These are phyloP conservation scores for Mycena olivaceomarginata DNA, from an alignment of 768 basidiomycete species.

Conservation along the genomic window DNA sequence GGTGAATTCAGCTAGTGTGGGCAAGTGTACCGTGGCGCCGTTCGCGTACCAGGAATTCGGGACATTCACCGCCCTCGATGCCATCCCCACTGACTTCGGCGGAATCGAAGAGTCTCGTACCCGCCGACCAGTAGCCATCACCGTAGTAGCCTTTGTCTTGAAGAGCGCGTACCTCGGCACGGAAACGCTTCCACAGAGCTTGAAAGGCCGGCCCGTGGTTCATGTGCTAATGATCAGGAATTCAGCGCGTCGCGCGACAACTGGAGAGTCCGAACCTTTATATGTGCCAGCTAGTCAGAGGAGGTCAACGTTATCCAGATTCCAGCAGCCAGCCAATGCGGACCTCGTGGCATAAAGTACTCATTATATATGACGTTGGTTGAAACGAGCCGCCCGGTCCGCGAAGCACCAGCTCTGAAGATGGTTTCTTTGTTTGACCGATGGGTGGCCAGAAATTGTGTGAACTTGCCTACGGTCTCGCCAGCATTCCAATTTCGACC, in stretches of 20 bases:
- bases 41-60: slow-evolving; percentile 82
- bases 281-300: slow-evolving; percentile 84
- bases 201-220: slow-evolving; percentile 88
- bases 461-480: slow-evolving; percentile 79
- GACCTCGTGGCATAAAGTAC: slow-evolving; percentile 91
- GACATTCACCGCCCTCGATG: slow-evolving; percentile 74
- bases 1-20: neutral
- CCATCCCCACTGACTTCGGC: slow-evolving; percentile 70
- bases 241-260: neutral
- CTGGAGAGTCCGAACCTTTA: slow-evolving; percentile 69
- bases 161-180: slow-evolving; percentile 79
- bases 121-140: slow-evolving; percentile 90
- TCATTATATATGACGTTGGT: slow-evolving; percentile 81
- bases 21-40: neutral
- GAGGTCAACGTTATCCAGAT: slow-evolving; percentile 14
- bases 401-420: slow-evolving; percentile 85
- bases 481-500: slow-evolving; percentile 92
- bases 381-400: slow-evolving; percentile 76
- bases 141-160: slow-evolving; percentile 88
- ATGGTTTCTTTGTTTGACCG: neutral
- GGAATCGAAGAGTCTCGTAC: slow-evolving; percentile 82
- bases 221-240: slow-evolving; percentile 74
- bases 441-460: slow-evolving; percentile 7
- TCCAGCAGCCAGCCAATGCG: slow-evolving; percentile 40
- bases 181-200: slow-evolving; percentile 80